Percentiles rank a stretch among this genome's conserved stretches.
Conservation (phyloP, 2,329 filamentous ascomycete genomes). For the Fusarium cicatricum region DNA sequence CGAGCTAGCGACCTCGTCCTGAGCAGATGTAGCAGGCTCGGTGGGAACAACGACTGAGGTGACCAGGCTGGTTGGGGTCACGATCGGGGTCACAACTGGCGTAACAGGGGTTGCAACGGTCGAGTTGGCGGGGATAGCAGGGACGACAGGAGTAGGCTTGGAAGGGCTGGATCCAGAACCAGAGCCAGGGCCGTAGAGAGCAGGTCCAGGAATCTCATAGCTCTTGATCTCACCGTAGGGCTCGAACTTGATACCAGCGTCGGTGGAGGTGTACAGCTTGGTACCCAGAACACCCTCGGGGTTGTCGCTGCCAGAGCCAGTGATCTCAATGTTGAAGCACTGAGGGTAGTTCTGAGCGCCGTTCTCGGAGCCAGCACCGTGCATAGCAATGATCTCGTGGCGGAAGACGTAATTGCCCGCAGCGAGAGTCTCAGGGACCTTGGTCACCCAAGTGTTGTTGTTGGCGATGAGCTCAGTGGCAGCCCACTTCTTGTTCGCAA, state of each 20-base stretch:
- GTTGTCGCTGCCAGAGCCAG: conserved; percentile 49
- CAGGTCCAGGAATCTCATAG: conserved; percentile 44
- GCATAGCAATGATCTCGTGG: conserved; percentile 62
- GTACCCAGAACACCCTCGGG: conserved; percentile 46
- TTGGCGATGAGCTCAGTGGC: conserved; percentile 53
- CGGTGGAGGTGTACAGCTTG: conserved; percentile 42
- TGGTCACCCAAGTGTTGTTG: conserved; percentile 49
- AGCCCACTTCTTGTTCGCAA: conserved; percentile 49
- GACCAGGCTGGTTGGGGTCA: conserved; percentile 12
- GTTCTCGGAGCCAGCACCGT: conserved; percentile 45
- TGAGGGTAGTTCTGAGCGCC: conserved; percentile 35
- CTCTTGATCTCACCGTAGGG: conserved; percentile 39
- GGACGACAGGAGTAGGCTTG: conserved; percentile 9
- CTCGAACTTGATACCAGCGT: conserved; percentile 46
- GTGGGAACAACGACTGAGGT: conserved; percentile 16
- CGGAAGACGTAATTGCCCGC: conserved; percentile 58
- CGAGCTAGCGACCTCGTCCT: background rate
- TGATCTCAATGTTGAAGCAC: conserved; percentile 47
- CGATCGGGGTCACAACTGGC: background rate
- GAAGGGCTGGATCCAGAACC: conserved; percentile 11
- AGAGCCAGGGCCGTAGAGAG: conserved; percentile 38
- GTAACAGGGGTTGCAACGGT: conserved; percentile 5
- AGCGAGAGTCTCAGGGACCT: conserved; percentile 48
- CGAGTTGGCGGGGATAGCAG: conserved; percentile 15
- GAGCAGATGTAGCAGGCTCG: conserved; percentile 5